Percentiles rank a stretch among this genome's conserved stretches.
phyloP scores from a whole-genome alignment of 2,329 filamentous ascomycete genomes.

The Pochonia chlamydosporia region DNA sequence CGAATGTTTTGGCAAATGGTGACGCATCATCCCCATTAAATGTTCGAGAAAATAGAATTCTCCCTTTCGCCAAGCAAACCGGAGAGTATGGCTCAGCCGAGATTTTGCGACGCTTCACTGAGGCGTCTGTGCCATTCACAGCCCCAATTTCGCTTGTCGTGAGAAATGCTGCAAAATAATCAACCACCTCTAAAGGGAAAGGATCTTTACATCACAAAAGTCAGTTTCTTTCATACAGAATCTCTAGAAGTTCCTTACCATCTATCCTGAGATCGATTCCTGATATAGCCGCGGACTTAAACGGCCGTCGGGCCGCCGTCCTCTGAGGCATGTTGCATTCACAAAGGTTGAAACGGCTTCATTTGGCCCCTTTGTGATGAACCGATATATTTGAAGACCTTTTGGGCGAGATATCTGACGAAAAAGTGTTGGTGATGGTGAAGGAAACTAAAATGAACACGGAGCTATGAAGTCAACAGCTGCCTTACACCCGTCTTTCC shows the following conservation, averaged over 20 bases:
- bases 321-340: conserved; percentile 7
- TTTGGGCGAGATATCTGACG: neutral
- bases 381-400: neutral
- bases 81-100: conserved; percentile 8
- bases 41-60: conserved; percentile 21
- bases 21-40: conserved; percentile 11
- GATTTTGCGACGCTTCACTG: conserved; percentile 26
- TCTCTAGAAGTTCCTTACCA: conserved; percentile 14
- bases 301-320: neutral
- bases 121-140: conserved; percentile 11
- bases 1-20: conserved; percentile 8
- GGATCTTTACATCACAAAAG: conserved; percentile 13
- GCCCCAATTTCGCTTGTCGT: conserved; percentile 8
- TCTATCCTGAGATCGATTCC: conserved; percentile 15
- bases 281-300: neutral
- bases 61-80: conserved; percentile 20
- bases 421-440: neutral
- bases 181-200: conserved; percentile 17
- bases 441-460: neutral
- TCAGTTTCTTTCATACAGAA: neutral
- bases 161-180: conserved; percentile 17
- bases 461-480: neutral
- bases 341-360: neutral
- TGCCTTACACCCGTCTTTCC: neutral
- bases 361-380: neutral